Conservation (phyloP, 441 rosid genomes). For the Croton setiger region DNA sequence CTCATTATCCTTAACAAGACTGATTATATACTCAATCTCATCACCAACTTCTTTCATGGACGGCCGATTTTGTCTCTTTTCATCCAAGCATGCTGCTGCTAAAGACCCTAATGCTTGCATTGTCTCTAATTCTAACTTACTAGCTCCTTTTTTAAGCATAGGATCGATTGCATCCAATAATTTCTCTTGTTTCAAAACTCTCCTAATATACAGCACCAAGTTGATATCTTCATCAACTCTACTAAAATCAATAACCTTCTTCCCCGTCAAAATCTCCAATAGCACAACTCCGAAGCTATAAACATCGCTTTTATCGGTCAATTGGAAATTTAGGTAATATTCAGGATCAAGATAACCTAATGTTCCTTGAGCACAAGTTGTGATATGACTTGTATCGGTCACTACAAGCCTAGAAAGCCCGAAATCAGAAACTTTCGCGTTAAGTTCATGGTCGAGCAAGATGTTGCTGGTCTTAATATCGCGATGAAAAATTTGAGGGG, state of each 20-base stretch:
- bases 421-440: slow-evolving; percentile 57
- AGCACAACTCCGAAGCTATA: slow-evolving; percentile 78
- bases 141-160: slow-evolving; percentile 27
- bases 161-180: slow-evolving; percentile 39
- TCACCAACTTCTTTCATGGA: slow-evolving; percentile 48
- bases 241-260: slow-evolving; percentile 47
- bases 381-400: slow-evolving; percentile 41
- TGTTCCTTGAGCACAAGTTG: slow-evolving; percentile 60
- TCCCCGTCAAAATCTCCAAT: slow-evolving; percentile 50
- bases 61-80: slow-evolving; percentile 48
- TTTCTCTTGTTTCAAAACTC: slow-evolving; percentile 38
- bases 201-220: slow-evolving; percentile 32
- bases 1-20: slow-evolving; percentile 20
- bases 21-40: slow-evolving; percentile 43
- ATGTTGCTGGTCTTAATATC: slow-evolving; percentile 63
- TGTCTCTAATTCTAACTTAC: slow-evolving; percentile 34
- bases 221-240: slow-evolving; percentile 44
- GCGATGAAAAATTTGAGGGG: slow-evolving; percentile 54
- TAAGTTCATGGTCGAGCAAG: slow-evolving; percentile 40
- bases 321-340: slow-evolving; percentile 52
- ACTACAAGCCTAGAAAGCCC: slow-evolving; percentile 50
- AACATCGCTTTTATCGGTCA: slow-evolving; percentile 79
- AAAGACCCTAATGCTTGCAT: slow-evolving; percentile 43
- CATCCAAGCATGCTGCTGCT: slow-evolving; percentile 42
- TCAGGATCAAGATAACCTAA: slow-evolving; percentile 66